These are phyloP conservation scores for Xerocomus minutiporus DNA, from an alignment of 1,284 basidiomycete species.

Conservation along the genomic window DNA sequence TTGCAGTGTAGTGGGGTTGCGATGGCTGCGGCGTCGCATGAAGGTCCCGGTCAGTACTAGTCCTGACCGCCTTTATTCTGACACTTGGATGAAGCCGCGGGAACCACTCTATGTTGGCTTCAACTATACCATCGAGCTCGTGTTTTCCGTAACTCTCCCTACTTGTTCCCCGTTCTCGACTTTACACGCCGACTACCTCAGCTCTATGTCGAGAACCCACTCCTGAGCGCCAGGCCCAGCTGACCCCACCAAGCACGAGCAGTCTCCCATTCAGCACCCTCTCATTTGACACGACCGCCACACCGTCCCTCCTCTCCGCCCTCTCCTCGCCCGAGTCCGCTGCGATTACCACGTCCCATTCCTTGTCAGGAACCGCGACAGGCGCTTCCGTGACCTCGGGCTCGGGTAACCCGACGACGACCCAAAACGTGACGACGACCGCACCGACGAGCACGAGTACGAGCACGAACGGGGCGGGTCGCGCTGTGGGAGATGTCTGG, in stretches of 20 bases:
- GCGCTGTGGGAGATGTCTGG: background rate
- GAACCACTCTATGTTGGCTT: background rate
- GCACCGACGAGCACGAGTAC: slow-evolving; percentile 1
- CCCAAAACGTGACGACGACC: background rate
- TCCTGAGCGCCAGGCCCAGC: too few relatives aligned
- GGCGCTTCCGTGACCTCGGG: background rate
- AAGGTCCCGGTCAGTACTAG: background rate
- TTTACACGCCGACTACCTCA: background rate
- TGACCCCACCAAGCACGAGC: slow-evolving; percentile 14
- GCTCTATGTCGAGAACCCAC: background rate
- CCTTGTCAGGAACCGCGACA: too few relatives aligned
- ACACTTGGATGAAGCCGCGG: too few relatives aligned
- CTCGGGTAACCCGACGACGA: slow-evolving; percentile 1
- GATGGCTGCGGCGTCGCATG: background rate
- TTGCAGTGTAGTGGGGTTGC: background rate
- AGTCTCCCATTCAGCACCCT: slow-evolving; percentile 12
- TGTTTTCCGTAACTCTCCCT: background rate
- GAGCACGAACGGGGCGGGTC: slow-evolving; percentile 6
- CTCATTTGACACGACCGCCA: slow-evolving; percentile 15
- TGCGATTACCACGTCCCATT: slow-evolving; percentile 6
- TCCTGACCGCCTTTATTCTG: background rate
- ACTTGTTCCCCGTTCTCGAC: background rate
- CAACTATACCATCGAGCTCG: background rate
- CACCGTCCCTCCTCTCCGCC: slow-evolving; percentile 17
- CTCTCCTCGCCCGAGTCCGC: slow-evolving; percentile 26